These are phyloP conservation scores for Kwoniella shandongensis DNA, from an alignment of 768 basidiomycete species.

Conservation along the genomic window DNA sequence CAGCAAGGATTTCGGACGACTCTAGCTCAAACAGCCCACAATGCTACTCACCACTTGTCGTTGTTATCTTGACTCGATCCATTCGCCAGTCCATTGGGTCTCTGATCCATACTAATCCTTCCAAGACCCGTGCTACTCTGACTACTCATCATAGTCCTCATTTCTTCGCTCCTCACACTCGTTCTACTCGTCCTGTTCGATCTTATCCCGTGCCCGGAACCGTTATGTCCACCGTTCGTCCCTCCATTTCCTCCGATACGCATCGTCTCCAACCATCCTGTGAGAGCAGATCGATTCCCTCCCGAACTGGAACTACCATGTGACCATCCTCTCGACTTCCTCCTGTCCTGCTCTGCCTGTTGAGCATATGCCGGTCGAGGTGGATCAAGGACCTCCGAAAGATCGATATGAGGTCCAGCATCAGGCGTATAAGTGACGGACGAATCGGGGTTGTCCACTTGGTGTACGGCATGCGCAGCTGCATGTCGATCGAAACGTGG, in stretches of 20 bases:
- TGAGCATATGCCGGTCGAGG: slow-evolving; percentile 16
- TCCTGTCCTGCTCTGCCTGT: slow-evolving; percentile 1
- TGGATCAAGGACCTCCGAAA: slow-evolving; percentile 23
- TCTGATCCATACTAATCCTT: too few relatives aligned
- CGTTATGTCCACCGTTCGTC: slow-evolving; percentile 1
- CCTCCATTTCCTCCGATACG: slow-evolving; percentile 15
- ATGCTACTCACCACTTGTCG: slow-evolving; percentile 1
- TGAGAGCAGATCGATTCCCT: slow-evolving; percentile 35
- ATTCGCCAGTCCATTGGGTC: too few relatives aligned
- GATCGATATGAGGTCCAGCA: slow-evolving; percentile 18
- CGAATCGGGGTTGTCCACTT: slow-evolving; percentile 23
- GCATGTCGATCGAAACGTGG: slow-evolving; percentile 26
- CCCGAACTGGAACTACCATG: slow-evolving; percentile 30
- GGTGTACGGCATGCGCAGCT: slow-evolving; percentile 34
- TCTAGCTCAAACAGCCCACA: neutral
- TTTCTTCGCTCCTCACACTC: slow-evolving; percentile 32
- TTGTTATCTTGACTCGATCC: neutral
- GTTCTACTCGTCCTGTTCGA: slow-evolving; percentile 26
- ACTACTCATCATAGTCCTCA: slow-evolving; percentile 16
- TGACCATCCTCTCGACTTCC: slow-evolving; percentile 24
- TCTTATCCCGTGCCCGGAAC: slow-evolving; percentile 13
- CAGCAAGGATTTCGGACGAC: neutral
- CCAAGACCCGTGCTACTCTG: slow-evolving; percentile 1
- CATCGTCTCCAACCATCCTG: slow-evolving; percentile 43
- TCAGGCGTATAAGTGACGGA: slow-evolving; percentile 9